A percentile compares a stretch with the other conserved stretches of the same genome.
Evolutionary conservation across 2,329 filamentous ascomycete genomes (phyloP).

Genomic region (Paecilomyces variotii): DNA sequence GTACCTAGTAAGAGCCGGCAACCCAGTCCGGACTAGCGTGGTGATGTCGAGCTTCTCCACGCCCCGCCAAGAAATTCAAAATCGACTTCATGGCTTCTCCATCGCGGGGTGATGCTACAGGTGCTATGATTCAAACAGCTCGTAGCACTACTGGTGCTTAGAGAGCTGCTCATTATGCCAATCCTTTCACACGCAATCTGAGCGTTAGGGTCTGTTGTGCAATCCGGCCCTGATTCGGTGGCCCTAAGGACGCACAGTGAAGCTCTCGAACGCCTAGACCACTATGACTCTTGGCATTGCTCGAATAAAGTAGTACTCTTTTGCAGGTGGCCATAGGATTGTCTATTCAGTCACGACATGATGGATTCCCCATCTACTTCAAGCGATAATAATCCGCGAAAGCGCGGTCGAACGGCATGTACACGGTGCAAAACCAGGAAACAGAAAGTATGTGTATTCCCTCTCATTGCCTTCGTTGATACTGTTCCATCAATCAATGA

Average conservation of each 20-base stretch:
- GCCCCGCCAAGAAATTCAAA: background rate
- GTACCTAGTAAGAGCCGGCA: background rate
- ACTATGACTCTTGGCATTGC: background rate
- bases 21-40: background rate
- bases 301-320: background rate
- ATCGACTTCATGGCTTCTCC: background rate
- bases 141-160: background rate
- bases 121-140: background rate
- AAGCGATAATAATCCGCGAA: slow-evolving; percentile 34
- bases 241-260: background rate
- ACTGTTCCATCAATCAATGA: background rate
- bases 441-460: slow-evolving; percentile 27
- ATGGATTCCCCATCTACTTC: slow-evolving; percentile 12
- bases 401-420: slow-evolving; percentile 38
- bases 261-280: background rate
- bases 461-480: background rate
- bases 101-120: background rate
- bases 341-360: background rate
- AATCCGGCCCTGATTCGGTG: background rate
- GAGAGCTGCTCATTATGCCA: background rate
- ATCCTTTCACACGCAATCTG: background rate
- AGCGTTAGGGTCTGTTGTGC: background rate
- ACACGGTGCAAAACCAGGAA: slow-evolving; percentile 40
- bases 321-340: background rate
- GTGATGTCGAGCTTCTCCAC: background rate